A percentile compares a stretch with the other conserved stretches of the same genome.
phyloP scores from a whole-genome alignment of 768 basidiomycete species.

The Arthromyces matolae region DNA sequence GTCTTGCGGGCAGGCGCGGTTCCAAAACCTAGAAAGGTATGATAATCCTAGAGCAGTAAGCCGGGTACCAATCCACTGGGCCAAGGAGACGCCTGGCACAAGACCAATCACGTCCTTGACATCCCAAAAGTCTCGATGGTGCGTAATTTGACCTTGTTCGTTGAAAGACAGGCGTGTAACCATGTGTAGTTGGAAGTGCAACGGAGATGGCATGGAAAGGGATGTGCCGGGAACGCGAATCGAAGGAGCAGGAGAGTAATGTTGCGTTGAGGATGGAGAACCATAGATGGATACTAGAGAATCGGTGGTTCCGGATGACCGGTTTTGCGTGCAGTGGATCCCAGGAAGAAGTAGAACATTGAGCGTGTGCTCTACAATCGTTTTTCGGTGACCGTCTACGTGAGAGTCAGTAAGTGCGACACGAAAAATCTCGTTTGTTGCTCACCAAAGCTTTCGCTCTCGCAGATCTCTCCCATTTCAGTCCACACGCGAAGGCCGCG shows the following conservation, averaged over 20 bases:
- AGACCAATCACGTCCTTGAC: constrained; percentile 73
- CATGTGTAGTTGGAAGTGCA: constrained; percentile 72
- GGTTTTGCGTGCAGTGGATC: constrained; percentile 49
- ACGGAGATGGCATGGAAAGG: constrained; percentile 57
- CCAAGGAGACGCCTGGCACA: constrained; percentile 62
- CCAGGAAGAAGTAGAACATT: constrained; percentile 75
- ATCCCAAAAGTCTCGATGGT: constrained; percentile 82
- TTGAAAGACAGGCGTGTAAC: constrained; percentile 75
- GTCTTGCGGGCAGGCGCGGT: constrained; percentile 11
- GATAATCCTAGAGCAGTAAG: constrained; percentile 56
- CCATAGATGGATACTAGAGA: constrained; percentile 34
- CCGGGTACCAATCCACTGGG: constrained; percentile 67
- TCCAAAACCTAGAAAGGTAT: constrained; percentile 35
- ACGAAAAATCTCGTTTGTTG: constrained; percentile 6
- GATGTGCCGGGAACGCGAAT: constrained; percentile 59
- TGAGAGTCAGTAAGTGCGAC: constrained; percentile 3
- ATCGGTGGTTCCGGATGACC: constrained; percentile 30
- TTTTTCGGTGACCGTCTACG: constrained; percentile 38
- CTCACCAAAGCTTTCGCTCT: constrained; percentile 76
- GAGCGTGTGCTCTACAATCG: constrained; percentile 76
- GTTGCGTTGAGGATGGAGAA: constrained; percentile 29
- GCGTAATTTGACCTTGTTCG: constrained; percentile 75
- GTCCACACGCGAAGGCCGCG: constrained; percentile 68
- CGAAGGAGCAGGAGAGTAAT: constrained; percentile 39
- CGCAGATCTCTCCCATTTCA: constrained; percentile 69